These are phyloP conservation scores for Kregervanrija delftensis DNA, from an alignment of 805 yeast species.

Conservation along the genomic window DNA sequence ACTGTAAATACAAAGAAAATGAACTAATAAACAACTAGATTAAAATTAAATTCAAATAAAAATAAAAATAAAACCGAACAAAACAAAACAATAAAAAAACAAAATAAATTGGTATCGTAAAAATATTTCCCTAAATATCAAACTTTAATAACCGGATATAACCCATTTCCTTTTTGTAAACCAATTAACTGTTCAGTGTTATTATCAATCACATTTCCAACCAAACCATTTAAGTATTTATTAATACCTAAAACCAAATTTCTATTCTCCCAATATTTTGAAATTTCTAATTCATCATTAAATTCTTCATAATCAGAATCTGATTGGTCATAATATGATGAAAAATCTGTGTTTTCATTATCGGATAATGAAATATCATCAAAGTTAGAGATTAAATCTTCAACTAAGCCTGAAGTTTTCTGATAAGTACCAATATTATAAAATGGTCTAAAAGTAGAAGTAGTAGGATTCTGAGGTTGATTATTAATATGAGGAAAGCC, in stretches of 20 bases:
- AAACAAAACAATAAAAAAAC: too few relatives aligned
- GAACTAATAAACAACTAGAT: too few relatives aligned
- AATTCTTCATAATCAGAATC: slow-evolving; percentile 19
- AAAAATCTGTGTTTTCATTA: background rate
- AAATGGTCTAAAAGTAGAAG: too few relatives aligned
- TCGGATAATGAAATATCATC: background rate
- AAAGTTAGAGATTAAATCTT: slow-evolving; percentile 10
- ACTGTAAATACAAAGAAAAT: too few relatives aligned
- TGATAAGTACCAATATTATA: slow-evolving; percentile 30
- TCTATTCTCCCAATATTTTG: slow-evolving; percentile 13
- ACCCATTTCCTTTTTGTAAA: too few relatives aligned
- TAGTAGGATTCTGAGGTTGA: too few relatives aligned
- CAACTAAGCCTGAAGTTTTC: slow-evolving; percentile 18
- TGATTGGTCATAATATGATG: slow-evolving; percentile 10
- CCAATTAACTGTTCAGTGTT: background rate
- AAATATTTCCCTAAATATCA: too few relatives aligned
- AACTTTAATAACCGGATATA: too few relatives aligned
- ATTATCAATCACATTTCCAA: background rate
- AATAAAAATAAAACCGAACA: too few relatives aligned
- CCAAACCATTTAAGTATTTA: slow-evolving; percentile 12
- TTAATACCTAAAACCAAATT: slow-evolving; percentile 11
- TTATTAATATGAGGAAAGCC: too few relatives aligned
- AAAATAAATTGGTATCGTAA: too few relatives aligned
- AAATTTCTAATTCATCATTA: slow-evolving; percentile 8
- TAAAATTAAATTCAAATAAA: too few relatives aligned